Evolutionary conservation across 331 rosid genomes (phyloP), one percentile per base, ranked within the genome.

Genomic region (Pyrus hybrid): DNA sequence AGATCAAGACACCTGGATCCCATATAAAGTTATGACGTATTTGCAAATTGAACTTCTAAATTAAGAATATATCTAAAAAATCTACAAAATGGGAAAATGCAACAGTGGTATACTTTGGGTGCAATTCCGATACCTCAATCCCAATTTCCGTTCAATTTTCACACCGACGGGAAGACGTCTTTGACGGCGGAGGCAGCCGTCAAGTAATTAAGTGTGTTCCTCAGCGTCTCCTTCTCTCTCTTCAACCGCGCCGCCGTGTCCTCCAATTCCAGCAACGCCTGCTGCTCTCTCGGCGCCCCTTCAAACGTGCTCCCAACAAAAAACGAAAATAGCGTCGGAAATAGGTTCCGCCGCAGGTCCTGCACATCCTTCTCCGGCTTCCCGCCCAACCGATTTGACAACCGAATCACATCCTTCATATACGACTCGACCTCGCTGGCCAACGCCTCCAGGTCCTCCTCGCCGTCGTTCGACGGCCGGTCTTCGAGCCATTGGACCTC

Each of bases 241-340:
- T 70, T 82, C 79, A 95, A 72, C 80, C 98, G 77, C 16, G 96
- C 85, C 10, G 88, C 93, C 20, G 99, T 91, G 72, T 95, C 98
- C 85, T 89, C 99, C 88, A 95, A 76, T 79, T 95, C 99, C 18
- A 95, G 96, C 77, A 95, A 74, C 8, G 99, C 97, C 56, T 95
- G 99, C 80, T 95, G 98, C 87, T 95, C 99, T 72, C 97, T 87
- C 2, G 99, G 99, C 10, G 99, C 99, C 1, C 99, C 99, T 68
- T 95, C 99, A 56, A 95, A 95, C 3, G 99, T 95, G 79, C 97
- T 91, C 5, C 99, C 99, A 8, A 95, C 98, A 41, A 95, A 95
- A 82, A 95, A 92, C 66, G 99, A 95, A 76, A 92, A 95, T 47
- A 93, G 96, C 80, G 99, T 95, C 30, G 99, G 99, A 13, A 95